Evolutionary conservation across 1,284 basidiomycete species (phyloP), one percentile per base, ranked within the genome.

Genomic region (Apiotrichum gamsii): DNA sequence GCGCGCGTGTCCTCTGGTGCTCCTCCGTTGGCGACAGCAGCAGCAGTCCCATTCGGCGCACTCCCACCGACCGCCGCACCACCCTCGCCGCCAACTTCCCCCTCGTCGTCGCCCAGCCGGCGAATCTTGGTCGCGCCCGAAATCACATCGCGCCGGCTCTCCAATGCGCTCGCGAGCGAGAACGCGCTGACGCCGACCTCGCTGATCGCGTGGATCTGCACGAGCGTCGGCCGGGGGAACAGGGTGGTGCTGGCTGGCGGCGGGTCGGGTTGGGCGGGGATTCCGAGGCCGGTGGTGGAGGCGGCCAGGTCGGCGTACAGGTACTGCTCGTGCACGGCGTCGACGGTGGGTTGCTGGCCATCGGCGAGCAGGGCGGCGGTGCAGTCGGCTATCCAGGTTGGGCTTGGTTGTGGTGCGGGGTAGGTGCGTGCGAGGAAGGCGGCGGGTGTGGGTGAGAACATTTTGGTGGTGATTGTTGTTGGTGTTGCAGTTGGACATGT

Each of bases 121-220:
- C 70, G 40, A 28, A 73, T 70, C 15, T 61, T 50, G 32, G 59
- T 65, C 18, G 52, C 56, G 24, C 71, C 71, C 1, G 61, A 61
- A 13, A 73, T 45, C 1, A 72, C 60, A 34, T 72, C 71, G 19
- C 61, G 58, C 2, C 71, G 61, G 46, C 62, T 60, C 40, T 73
- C 68, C 44, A 65, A 61, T 2, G 59, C 54, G 14, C 59, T 67
- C 28, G 62, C 57, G 5, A 70, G 64, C 31, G 64, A 53, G 45
- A 70, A 68, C 4, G 69, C 71, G 2, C 61, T 65, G 10, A 57
- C 54, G 6, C 67, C 69, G 13, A 72, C 58, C 34, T 73, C 71
- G 10, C 56, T 61, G 19, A 72, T 48, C 4, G 54, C 46, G 25
- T 60, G 46, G 15, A 73, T 39, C 48, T 71, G 69, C 1, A 71